Base-by-base conservation (phyloP, 768 basidiomycete genomes). In the Amylocystis lapponica region DNA sequence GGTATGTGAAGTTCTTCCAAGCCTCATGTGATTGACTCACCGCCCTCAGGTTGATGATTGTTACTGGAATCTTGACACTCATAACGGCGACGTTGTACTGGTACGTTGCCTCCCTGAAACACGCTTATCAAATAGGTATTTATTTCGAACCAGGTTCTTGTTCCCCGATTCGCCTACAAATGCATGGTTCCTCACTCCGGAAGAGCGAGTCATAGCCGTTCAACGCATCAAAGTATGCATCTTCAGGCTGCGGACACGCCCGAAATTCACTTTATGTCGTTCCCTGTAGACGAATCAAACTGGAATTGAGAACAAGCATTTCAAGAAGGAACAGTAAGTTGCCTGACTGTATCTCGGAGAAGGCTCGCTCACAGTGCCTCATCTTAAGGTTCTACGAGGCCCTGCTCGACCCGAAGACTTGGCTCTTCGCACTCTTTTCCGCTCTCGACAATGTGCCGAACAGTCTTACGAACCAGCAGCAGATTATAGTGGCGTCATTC, bases 251-350 rank as follows among this genome's bases (percentile, higher is more conserved):
- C 17, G 23, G n/a, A n/a, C n/a, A n/a, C n/a, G 27, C 22, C 25
- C 33, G 32, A 21, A 30, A n/a, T n/a, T n/a, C n/a, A n/a, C n/a
- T n/a, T n/a, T n/a, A n/a, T 6, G 11, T 12, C n/a, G 17, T 11
- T 23, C 27, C 27, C 17, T 5, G 49, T n/a, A 81, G 77, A 72
- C 67, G 60, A 86, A 87, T 49, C 84, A 89, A 75, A 83, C 83
- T 0, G 87, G 86, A 27, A 74, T 87, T 12, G 86, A 88, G 63
- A 88, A 86, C 56, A 90, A 89, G 54, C 72, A 71, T 40, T 89
- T 85, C 65, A 89, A 89, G 66, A 77, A 69, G 43, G 81, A 86
- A 27, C 86, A 89, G 85, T 86, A 43, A 50, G 81, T 63, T 49
- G 82, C 70, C 25, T 12, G 13, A 9, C 23, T 7, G 17, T 13